Conservation (phyloP, 1,139 yeast species). For the Debaryomyces subglobosus region DNA sequence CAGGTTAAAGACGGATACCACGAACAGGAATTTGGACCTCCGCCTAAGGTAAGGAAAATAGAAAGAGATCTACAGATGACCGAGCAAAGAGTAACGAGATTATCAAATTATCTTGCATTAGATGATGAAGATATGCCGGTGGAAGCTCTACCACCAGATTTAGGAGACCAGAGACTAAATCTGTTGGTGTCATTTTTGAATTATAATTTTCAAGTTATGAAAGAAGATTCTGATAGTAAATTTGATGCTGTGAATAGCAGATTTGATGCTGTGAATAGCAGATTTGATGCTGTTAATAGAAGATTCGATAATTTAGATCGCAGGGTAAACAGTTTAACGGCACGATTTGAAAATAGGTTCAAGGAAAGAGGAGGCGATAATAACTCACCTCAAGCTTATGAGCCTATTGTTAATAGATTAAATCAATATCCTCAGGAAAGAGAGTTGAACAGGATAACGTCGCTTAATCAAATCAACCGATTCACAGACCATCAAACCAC, state of each 20-base stretch:
- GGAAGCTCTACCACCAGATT: background rate
- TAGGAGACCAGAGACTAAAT: slow-evolving; percentile 4
- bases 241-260: background rate
- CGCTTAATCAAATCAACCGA: background rate
- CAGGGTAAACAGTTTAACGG: background rate
- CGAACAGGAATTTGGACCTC: background rate
- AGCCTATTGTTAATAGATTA: background rate
- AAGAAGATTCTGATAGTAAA: too few relatives aligned
- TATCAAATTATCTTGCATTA: background rate
- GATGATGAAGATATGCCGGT: background rate
- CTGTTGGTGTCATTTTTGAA: background rate
- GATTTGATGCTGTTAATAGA: too few relatives aligned
- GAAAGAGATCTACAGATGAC: background rate
- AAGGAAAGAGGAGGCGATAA: background rate
- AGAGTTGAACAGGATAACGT: background rate
- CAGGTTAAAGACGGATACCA: background rate
- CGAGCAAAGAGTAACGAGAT: background rate
- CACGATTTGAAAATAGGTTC: slow-evolving; percentile 2
- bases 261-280: background rate
- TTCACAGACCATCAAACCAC: background rate
- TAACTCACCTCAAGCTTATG: background rate
- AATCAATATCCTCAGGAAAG: background rate
- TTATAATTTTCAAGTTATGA: background rate
- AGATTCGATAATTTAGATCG: background rate
- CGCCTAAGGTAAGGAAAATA: background rate